These are phyloP conservation scores for Aspergillus incahuasiensis DNA, from an alignment of 495 filamentous ascomycete species.

Conservation along the genomic window DNA sequence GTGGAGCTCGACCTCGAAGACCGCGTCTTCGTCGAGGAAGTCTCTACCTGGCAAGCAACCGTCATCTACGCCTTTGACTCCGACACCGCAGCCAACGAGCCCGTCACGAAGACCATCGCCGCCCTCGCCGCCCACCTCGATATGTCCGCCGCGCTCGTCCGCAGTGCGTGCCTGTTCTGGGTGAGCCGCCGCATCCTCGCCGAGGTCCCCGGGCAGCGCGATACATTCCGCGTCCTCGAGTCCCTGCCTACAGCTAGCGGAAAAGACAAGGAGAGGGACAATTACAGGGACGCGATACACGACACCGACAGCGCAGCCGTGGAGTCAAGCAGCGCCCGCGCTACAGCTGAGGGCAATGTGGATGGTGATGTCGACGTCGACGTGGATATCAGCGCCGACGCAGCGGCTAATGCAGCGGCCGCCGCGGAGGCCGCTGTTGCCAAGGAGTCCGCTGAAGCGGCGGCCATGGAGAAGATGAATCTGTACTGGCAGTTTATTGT, in stretches of 20 bases:
- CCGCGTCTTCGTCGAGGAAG: slow-evolving; percentile 66
- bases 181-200: slow-evolving; percentile 69
- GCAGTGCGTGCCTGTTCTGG: slow-evolving; percentile 82
- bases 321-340: not conserved
- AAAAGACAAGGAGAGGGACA: slow-evolving; percentile 6
- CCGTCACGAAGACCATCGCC: slow-evolving; percentile 50
- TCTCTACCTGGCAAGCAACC: slow-evolving; percentile 82
- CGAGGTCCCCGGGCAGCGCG: slow-evolving; percentile 38
- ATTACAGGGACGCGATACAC: too few relatives aligned
- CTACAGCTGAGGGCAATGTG: too few relatives aligned
- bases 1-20: slow-evolving; percentile 82
- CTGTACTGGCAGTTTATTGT: slow-evolving; percentile 88
- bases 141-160: slow-evolving; percentile 74
- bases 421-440: slow-evolving; percentile 43
- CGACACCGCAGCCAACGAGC: slow-evolving; percentile 26
- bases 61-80: slow-evolving; percentile 82
- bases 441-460: slow-evolving; percentile 42
- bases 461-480: slow-evolving; percentile 69
- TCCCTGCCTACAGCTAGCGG: slow-evolving; percentile 40
- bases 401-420: slow-evolving; percentile 48
- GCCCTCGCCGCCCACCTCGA: slow-evolving; percentile 61
- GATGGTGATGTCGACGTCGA: too few relatives aligned
- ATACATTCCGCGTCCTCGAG: slow-evolving; percentile 62
- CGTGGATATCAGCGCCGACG: slow-evolving; percentile 16
- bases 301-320: not conserved